Conservation (phyloP, 139 green algal genomes). For the Astrephomene gubernaculifera region DNA sequence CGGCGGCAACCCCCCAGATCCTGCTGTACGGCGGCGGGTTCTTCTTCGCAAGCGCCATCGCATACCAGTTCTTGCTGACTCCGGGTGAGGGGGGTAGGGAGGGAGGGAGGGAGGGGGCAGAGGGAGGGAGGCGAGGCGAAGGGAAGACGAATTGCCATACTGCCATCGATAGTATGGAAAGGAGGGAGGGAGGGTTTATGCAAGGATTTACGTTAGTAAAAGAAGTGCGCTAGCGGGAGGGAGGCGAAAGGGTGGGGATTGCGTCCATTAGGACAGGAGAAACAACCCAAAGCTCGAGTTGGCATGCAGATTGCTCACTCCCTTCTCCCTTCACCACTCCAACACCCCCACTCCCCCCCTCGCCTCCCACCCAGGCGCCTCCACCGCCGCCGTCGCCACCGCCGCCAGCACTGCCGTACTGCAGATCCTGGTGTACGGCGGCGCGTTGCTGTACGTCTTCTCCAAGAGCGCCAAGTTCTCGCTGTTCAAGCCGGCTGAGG, state of each 20-base stretch:
- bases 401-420: slow-evolving; percentile 48
- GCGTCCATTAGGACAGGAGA: no score
- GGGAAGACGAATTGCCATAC: no score
- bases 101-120: not conserved
- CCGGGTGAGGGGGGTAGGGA: no score
- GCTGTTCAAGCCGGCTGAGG: slow-evolving; percentile 96
- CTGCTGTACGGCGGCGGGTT: slow-evolving; percentile 67
- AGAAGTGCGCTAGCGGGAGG: no score
- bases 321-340: no score
- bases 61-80: slow-evolving; percentile 61
- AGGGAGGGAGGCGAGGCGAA: not conserved
- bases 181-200: no score
- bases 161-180: no score
- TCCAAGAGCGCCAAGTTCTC: slow-evolving; percentile 88
- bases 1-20: slow-evolving; percentile 76
- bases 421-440: slow-evolving; percentile 71
- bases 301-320: no score
- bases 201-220: no score
- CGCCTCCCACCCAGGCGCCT: not conserved
- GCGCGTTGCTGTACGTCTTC: slow-evolving; percentile 86
- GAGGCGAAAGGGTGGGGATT: no score
- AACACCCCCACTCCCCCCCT: not conserved
- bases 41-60: slow-evolving; percentile 85
- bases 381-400: not conserved
- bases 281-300: no score